Evolutionary conservation across 345 rosid species (phyloP).

Genomic region (Corchorus capsularis): DNA sequence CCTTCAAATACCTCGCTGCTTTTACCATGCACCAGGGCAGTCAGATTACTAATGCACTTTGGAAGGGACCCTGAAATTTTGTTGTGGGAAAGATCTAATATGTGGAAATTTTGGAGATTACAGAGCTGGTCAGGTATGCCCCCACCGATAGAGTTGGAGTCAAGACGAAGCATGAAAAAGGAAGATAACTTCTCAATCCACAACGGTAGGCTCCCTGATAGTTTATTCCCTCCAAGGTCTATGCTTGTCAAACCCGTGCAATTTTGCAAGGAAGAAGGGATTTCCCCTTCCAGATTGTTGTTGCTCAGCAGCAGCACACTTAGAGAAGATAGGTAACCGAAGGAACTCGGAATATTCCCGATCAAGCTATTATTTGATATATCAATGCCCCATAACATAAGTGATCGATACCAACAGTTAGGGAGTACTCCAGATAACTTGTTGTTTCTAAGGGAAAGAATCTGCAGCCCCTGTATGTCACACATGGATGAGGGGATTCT

Average conservation of each 20-base stretch:
- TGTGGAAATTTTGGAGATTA: slow-evolving; percentile 41
- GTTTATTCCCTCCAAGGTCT: slow-evolving; percentile 54
- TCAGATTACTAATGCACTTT: slow-evolving; percentile 42
- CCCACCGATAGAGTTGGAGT: slow-evolving; percentile 38
- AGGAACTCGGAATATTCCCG: slow-evolving; percentile 45
- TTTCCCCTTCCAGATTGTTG: slow-evolving; percentile 44
- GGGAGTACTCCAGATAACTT: slow-evolving; percentile 44
- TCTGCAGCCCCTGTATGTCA: slow-evolving; percentile 38
- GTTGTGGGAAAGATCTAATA: slow-evolving; percentile 53
- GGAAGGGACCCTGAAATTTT: slow-evolving; percentile 46
- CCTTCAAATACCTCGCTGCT: slow-evolving; percentile 35
- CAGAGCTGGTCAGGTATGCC: slow-evolving; percentile 37
- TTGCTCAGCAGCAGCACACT: slow-evolving; percentile 44
- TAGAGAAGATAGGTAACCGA: slow-evolving; percentile 45
- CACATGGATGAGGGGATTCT: slow-evolving; percentile 45
- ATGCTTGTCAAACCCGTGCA: slow-evolving; percentile 46
- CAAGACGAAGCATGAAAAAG: slow-evolving; percentile 45
- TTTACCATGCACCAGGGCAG: slow-evolving; percentile 30
- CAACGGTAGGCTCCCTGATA: slow-evolving; percentile 43
- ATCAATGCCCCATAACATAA: slow-evolving; percentile 48
- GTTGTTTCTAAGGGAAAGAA: slow-evolving; percentile 44
- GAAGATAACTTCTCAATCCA: slow-evolving; percentile 39
- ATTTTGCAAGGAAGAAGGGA: slow-evolving; percentile 52
- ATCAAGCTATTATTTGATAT: slow-evolving; percentile 46
- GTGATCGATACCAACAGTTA: slow-evolving; percentile 42